These are phyloP conservation scores for Suillus americanus DNA, from an alignment of 768 basidiomycete genomes.

Conservation along the genomic window DNA sequence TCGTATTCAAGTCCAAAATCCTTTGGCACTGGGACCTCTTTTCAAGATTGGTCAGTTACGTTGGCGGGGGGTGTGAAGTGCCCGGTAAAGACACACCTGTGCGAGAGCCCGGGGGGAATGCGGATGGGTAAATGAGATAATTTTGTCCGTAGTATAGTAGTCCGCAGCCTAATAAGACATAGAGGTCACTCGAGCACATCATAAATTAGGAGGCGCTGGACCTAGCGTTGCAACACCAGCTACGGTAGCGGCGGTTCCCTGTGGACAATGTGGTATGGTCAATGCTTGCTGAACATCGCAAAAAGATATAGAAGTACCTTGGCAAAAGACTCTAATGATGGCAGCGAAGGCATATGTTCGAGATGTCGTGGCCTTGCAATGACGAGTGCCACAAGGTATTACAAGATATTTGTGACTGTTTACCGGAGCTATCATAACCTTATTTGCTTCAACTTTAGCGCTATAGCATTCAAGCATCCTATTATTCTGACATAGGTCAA, in stretches of 20 bases:
- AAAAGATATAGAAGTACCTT: slow-evolving; percentile 32
- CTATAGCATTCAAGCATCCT: too few relatives aligned
- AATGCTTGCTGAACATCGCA: not conserved
- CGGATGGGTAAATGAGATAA: slow-evolving; percentile 88
- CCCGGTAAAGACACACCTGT: slow-evolving; percentile 52
- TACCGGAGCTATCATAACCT: not conserved
- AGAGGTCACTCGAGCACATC: not conserved
- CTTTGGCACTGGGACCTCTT: slow-evolving; percentile 71
- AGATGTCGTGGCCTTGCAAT: not conserved
- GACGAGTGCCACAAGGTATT: too few relatives aligned
- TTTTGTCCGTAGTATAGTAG: slow-evolving; percentile 86
- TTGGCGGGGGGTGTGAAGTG: not conserved
- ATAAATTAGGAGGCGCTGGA: slow-evolving; percentile 26
- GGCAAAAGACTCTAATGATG: slow-evolving; percentile 43
- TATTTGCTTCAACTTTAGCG: too few relatives aligned
- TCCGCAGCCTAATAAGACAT: slow-evolving; percentile 52
- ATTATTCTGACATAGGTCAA: too few relatives aligned
- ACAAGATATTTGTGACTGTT: slow-evolving; percentile 1
- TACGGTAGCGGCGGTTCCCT: slow-evolving; percentile 58
- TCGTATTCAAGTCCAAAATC: slow-evolving; percentile 75
- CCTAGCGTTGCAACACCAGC: slow-evolving; percentile 59
- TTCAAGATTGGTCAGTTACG: not conserved
- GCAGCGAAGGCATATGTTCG: slow-evolving; percentile 22
- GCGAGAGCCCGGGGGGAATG: slow-evolving; percentile 77
- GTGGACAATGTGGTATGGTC: not conserved